Evolutionary conservation across 805 yeast species (phyloP).

Genomic region (Yamadazyma scolyti): DNA sequence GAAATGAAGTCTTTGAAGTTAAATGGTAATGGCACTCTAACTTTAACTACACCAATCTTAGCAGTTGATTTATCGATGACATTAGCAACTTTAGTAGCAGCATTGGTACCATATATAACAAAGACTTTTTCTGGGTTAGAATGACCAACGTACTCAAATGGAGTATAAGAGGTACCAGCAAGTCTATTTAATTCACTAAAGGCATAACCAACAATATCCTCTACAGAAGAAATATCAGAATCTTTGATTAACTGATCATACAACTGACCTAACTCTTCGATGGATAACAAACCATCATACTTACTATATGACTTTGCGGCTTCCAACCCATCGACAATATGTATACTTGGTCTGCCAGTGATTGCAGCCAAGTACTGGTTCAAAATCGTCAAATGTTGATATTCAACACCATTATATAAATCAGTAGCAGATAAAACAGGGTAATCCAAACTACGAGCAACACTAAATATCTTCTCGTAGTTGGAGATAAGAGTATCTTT

Average conservation of each 20-base stretch:
- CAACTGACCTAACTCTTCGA: conserved; percentile 37
- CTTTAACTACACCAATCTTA: conserved; percentile 62
- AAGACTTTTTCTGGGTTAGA: conserved; percentile 66
- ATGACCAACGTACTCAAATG: conserved; percentile 71
- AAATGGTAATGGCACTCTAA: conserved; percentile 81
- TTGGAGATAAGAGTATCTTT: conserved; percentile 60
- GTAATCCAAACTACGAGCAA: conserved; percentile 60
- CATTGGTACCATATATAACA: conserved; percentile 75
- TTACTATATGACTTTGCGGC: conserved; percentile 51
- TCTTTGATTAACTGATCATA: conserved; percentile 33
- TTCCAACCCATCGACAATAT: conserved; percentile 78
- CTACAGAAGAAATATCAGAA: conserved; percentile 18
- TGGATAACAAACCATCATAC: conserved; percentile 40
- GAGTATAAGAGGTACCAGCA: conserved; percentile 51
- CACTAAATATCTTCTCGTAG: conserved; percentile 56
- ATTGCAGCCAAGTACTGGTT: conserved; percentile 55
- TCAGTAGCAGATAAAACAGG: conserved; percentile 69
- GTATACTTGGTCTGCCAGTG: conserved; percentile 55
- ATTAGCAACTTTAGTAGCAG: conserved; percentile 50
- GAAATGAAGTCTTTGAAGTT: conserved; percentile 56
- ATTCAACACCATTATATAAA: conserved; percentile 46
- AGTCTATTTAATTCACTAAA: conserved; percentile 48
- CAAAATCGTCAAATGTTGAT: conserved; percentile 63
- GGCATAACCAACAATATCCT: conserved; percentile 41
- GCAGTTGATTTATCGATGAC: conserved; percentile 34